Conservation (phyloP, 306 rosid genomes). For the Trifolium subterraneum region DNA sequence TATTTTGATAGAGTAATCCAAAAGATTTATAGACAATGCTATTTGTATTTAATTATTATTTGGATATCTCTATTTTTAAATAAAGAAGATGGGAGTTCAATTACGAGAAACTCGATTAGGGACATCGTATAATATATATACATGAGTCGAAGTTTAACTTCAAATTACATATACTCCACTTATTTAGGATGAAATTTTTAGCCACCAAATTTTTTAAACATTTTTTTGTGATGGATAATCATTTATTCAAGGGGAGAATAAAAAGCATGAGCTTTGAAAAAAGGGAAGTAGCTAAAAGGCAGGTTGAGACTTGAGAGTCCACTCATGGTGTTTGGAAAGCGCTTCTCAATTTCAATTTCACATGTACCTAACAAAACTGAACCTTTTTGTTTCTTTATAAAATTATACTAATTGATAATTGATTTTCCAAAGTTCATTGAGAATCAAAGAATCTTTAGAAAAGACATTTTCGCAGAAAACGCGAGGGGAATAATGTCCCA, state of each 20-base stretch:
- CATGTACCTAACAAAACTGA: conserved; percentile 34
- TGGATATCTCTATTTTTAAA: not conserved
- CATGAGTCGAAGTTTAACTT: no score
- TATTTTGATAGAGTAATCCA: conserved; percentile 19
- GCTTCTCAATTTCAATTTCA: conserved; percentile 29
- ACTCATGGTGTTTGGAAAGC: conserved; percentile 34
- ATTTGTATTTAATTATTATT: not conserved
- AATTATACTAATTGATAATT: not conserved
- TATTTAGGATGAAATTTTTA: no score
- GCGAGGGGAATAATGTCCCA: not conserved
- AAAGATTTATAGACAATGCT: not conserved
- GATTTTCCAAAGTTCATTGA: conserved; percentile 17
- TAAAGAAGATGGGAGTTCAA: not conserved
- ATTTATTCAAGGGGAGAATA: not conserved
- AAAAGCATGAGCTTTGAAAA: not conserved
- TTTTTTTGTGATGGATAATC: not conserved
- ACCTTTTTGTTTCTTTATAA: conserved; percentile 23
- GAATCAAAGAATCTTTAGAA: conserved; percentile 26
- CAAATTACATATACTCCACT: no score
- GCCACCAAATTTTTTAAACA: no score
- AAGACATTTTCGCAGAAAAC: conserved; percentile 19
- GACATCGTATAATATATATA: no score
- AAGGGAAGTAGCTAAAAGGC: conserved; percentile 25
- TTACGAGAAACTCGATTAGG: not conserved
- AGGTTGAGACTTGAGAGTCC: conserved; percentile 19